Base-by-base conservation (phyloP, 192 early-diverging fungal genomes). In the Backusella morwellensis region DNA sequence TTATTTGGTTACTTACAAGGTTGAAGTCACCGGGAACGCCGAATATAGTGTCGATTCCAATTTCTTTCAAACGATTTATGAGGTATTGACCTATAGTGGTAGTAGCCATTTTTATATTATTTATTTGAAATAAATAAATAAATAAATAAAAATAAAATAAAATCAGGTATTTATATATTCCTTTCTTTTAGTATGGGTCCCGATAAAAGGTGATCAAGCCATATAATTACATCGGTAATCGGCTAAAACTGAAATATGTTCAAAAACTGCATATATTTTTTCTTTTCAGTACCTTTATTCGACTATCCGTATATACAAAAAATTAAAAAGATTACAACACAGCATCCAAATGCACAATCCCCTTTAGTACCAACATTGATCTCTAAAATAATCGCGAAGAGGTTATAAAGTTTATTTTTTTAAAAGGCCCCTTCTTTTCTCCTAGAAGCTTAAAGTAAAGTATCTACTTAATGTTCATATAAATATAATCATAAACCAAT, bases 11-110 rank as follows among this genome's bases (percentile, higher is more conserved):
- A 59, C 66, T 79, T 68, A 82, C 80, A 70, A 85, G 70, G 21
- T 87, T 87, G 66, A 77, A 87, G 47, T 87, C 86, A 32, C 86
- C 85, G 17, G 84, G 86, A 19, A 86, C 74, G 40, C 86, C 86
- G 71, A 87, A 87, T 11, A 87, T 75, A 15, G 78, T 84, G 32
- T 77, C 72, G 44, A 85, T 78, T 34, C 82, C 85, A 17, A 87
- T 38, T 68, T 87, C 84, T 40, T 86, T 86, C 14, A 87, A 56
- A 3, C 86, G 75, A 6, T 76, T n/a, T 35, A 87, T 26, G 17
- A 87, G 50, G 59, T 86, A 86, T 41, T 77, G 42, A 2, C 77
- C 86, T 66, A 87, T 75, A 12, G 63, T 82, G 17, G 68, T 73
- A 50, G 76, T 77, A 35, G 35, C 7, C 66, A 35, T 68, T 23